Conservation (phyloP, 495 filamentous ascomycete species). For the Letharia lupina region DNA sequence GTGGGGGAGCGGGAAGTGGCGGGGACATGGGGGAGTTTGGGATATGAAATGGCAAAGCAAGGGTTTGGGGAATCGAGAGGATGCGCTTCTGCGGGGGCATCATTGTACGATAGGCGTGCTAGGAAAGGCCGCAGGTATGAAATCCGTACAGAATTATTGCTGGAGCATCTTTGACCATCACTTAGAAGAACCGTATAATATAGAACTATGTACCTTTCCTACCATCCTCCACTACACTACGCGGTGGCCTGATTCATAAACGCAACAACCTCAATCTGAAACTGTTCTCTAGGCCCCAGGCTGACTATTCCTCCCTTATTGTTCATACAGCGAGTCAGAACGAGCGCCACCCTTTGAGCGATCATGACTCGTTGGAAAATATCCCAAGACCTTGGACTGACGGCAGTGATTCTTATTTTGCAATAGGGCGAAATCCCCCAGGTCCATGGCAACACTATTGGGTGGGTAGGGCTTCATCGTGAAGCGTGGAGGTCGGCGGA, state of each 20-base stretch:
- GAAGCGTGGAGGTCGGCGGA: background rate
- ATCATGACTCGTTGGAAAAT: background rate
- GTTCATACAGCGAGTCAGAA: background rate
- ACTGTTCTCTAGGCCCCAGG: background rate
- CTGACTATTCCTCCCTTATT: background rate
- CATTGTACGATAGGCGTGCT: background rate
- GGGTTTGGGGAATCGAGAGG: background rate
- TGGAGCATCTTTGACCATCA: background rate
- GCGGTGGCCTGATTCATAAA: background rate
- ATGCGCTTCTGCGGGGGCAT: background rate
- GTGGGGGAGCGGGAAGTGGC: background rate
- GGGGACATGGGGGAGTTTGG: slow-evolving; percentile 9
- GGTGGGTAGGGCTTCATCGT: background rate
- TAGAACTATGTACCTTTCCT: too few species aligned
- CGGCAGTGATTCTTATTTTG: background rate
- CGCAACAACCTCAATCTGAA: background rate
- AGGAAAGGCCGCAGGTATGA: too few species aligned
- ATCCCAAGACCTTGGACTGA: background rate
- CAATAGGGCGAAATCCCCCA: background rate
- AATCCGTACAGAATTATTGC: background rate
- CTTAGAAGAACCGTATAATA: background rate
- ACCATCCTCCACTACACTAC: background rate
- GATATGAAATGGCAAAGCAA: background rate
- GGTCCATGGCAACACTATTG: background rate
- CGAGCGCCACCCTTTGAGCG: background rate